Evolutionary conservation across 2,329 filamentous ascomycete genomes (phyloP).

Genomic region (Amesomyces nigricolor): DNA sequence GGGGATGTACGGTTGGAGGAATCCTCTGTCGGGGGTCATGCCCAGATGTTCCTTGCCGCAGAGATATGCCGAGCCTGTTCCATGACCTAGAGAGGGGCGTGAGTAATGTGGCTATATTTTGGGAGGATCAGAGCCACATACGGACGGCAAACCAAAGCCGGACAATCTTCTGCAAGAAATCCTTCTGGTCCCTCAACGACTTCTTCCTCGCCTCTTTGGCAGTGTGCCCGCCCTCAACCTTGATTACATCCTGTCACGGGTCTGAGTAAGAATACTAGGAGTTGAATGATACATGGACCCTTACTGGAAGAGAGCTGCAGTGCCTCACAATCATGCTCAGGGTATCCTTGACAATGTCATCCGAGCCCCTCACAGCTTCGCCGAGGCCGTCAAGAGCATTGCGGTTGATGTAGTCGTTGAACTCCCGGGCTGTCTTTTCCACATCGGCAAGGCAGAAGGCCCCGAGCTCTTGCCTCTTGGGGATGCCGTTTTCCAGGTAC

Average conservation of each 20-base stretch:
- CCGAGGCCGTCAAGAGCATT: conserved; percentile 30
- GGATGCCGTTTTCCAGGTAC: conserved; percentile 33
- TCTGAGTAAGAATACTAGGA: background rate
- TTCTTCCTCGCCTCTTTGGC: conserved; percentile 21
- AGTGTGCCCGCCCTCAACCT: background rate
- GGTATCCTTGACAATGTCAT: conserved; percentile 29
- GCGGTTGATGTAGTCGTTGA: conserved; percentile 34
- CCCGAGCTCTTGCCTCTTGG: conserved; percentile 29
- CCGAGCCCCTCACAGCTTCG: conserved; percentile 24
- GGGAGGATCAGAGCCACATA: conserved; percentile 29
- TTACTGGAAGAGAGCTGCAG: conserved; percentile 20
- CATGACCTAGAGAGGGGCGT: conserved; percentile 35
- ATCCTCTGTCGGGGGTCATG: conserved; percentile 31
- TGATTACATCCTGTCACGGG: background rate
- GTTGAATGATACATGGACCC: background rate
- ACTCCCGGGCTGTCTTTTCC: conserved; percentile 30
- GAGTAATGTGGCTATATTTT: background rate
- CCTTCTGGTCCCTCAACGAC: conserved; percentile 25
- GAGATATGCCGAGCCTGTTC: conserved; percentile 41
- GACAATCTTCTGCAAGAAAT: conserved; percentile 39
- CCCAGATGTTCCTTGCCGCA: conserved; percentile 37
- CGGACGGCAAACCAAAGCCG: conserved; percentile 43
- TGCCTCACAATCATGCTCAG: conserved; percentile 28
- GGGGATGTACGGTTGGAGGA: conserved; percentile 36
- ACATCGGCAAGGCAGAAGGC: conserved; percentile 39